These are phyloP conservation scores for Penicillium pancosmium DNA, from an alignment of 495 filamentous ascomycete species.

Conservation along the genomic window DNA sequence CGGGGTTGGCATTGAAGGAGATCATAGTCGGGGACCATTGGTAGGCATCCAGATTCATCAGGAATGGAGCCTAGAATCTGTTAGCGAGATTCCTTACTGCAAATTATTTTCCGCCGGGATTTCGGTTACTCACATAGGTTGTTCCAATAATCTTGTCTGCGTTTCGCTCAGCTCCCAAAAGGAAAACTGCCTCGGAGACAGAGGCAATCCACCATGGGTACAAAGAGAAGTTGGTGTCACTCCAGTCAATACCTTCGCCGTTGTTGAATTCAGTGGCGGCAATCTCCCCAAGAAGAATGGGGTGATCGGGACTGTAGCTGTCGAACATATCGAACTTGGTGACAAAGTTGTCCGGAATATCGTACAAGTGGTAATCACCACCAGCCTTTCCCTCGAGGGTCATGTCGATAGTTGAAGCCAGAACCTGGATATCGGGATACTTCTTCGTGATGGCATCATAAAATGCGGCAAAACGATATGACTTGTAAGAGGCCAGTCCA, in stretches of 20 bases:
- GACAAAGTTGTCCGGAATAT: constrained; percentile 52
- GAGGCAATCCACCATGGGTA: constrained; percentile 56
- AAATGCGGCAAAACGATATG: constrained; percentile 48
- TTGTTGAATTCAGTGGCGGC: constrained; percentile 51
- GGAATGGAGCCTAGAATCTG: constrained; percentile 43
- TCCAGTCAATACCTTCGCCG: constrained; percentile 31
- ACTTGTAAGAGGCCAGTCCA: constrained; percentile 40
- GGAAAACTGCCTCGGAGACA: constrained; percentile 67
- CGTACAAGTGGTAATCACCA: constrained; percentile 55
- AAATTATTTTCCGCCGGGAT: not conserved
- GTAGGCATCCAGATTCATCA: constrained; percentile 51
- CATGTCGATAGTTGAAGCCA: constrained; percentile 47
- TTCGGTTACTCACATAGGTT: constrained; percentile 38
- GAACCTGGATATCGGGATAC: constrained; percentile 53
- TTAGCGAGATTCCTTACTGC: not conserved
- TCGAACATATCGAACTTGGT: constrained; percentile 58
- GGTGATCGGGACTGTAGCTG: constrained; percentile 39
- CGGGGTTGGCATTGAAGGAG: constrained; percentile 45
- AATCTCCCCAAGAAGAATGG: constrained; percentile 53
- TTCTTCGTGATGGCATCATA: constrained; percentile 50
- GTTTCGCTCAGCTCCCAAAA: constrained; percentile 69
- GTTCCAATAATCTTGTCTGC: constrained; percentile 51
- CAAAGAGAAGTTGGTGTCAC: constrained; percentile 32
- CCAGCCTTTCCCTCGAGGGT: constrained; percentile 38
- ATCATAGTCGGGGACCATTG: constrained; percentile 52